These are phyloP conservation scores for Camellia granthamiana DNA, from an alignment of 148 eudicot genomes.

Conservation along the genomic window DNA sequence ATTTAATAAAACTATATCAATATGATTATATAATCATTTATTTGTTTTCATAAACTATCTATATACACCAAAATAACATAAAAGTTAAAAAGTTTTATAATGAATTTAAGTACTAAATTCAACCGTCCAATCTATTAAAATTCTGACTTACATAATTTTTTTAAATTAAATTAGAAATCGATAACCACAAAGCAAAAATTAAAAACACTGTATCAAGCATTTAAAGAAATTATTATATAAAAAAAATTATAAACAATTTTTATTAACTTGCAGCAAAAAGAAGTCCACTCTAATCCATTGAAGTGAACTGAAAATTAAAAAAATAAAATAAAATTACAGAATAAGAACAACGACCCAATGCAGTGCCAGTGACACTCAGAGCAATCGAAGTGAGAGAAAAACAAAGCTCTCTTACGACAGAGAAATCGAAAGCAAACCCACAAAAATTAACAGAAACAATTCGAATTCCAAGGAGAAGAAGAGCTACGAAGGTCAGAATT, in stretches of 20 bases:
- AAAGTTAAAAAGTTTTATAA: background rate
- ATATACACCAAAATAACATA: background rate
- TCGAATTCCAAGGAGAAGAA: background rate
- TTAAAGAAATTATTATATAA: too few relatives aligned
- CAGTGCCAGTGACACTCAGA: background rate
- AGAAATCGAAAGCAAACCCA: background rate
- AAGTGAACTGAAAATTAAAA: background rate
- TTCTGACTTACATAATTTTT: background rate
- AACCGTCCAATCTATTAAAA: background rate
- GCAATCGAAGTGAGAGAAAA: background rate
- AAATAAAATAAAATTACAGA: background rate
- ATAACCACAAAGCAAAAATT: too few relatives aligned
- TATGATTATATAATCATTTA: background rate
- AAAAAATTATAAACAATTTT: background rate
- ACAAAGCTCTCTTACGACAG: background rate
- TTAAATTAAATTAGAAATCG: too few relatives aligned
- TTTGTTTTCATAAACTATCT: background rate
- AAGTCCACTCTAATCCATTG: background rate
- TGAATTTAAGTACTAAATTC: background rate
- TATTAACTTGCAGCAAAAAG: background rate
- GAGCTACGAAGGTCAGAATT: background rate
- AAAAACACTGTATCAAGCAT: too few relatives aligned
- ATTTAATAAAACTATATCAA: background rate
- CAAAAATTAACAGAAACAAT: background rate
- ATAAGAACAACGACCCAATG: background rate